Evolutionary conservation across 2,329 filamentous ascomycete genomes (phyloP), one percentile per base, ranked within the genome.

Genomic region (Metarhizium anisopliae): DNA sequence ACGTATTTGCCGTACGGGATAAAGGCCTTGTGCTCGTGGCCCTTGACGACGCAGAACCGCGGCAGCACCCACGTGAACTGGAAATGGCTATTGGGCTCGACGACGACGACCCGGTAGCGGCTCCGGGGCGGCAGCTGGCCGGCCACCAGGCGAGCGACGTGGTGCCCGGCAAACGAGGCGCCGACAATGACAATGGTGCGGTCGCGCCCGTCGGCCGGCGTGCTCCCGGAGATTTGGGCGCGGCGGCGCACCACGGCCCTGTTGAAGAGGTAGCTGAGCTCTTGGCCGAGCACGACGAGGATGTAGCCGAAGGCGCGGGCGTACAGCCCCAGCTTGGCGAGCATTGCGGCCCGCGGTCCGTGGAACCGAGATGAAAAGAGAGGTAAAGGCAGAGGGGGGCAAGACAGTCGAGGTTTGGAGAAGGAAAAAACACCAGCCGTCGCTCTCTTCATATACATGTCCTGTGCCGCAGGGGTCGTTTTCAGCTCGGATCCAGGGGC

Each of bases 21-120:
- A 58, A 85, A 85, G 0, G 80, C 80, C 61, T 80, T 80, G 55
- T 79, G 66, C 58, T 84, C 82, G 50, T 83, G 77, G 20, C 66
- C 66, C n/a, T 72, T 66, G 5, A 80, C 69, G 14, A 85, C 81
- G 45, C 75, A 79, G 63, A 79, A 83, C 4, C 83, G 74, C 0
- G 83, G 83, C 42, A 85, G 74, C 13, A 78, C 75, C 74, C 81
- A 86, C 0, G 79, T 78, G 61, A 80, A 83, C 59, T 85, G 77
- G 64, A 85, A 82, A 65, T 85, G 82, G 3, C 74, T 77, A 63
- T 82, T 81, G 50, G 77, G 79, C 65, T 86, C 83, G 32, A 86
- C 64, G 3, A 85, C 68, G 0, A 85, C 68, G 4, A 84, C 75
- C 4, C 74, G 72, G 64, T 77, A 82, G 8, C 64, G 67, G 38